Conservation (phyloP, 139 green algal genomes). For the Nannochloris sp. region DNA sequence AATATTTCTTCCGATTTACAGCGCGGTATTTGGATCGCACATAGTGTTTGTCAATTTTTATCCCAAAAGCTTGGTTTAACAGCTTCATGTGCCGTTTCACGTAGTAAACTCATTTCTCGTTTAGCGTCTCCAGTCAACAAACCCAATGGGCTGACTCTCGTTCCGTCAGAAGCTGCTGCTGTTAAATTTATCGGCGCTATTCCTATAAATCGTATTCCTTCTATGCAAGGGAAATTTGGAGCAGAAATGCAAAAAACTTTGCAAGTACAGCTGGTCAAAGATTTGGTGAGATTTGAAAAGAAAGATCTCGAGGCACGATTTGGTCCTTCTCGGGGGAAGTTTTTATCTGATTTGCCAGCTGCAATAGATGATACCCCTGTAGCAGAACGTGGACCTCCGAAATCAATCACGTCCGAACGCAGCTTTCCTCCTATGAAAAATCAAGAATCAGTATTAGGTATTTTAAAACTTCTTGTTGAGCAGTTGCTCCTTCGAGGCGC, state of each 20-base stretch:
- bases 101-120: slow-evolving; percentile 43
- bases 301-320: slow-evolving; percentile 21
- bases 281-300: slow-evolving; percentile 16
- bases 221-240: slow-evolving; percentile 27
- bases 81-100: slow-evolving; percentile 37
- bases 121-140: slow-evolving; percentile 44
- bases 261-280: slow-evolving; percentile 23
- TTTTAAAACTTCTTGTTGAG: slow-evolving; percentile 24
- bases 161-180: slow-evolving; percentile 14
- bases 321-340: slow-evolving; percentile 11
- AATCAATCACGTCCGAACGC: slow-evolving; percentile 32
- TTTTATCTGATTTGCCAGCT: slow-evolving; percentile 1
- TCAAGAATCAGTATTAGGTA: slow-evolving; percentile 2
- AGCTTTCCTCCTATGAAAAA: slow-evolving; percentile 30
- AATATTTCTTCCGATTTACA: slow-evolving; percentile 22
- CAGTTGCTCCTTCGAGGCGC: slow-evolving; percentile 22
- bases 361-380: slow-evolving; percentile 18
- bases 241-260: slow-evolving; percentile 22
- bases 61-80: slow-evolving; percentile 22
- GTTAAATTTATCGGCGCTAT: slow-evolving; percentile 21
- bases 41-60: slow-evolving; percentile 6
- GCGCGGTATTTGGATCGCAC: slow-evolving; percentile 23
- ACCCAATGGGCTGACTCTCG: slow-evolving; percentile 40
- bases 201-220: slow-evolving; percentile 27
- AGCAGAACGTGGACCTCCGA: slow-evolving; percentile 22